phyloP scores from a whole-genome alignment of 345 rosid genomes.

The Leavenworthia alabamica region DNA sequence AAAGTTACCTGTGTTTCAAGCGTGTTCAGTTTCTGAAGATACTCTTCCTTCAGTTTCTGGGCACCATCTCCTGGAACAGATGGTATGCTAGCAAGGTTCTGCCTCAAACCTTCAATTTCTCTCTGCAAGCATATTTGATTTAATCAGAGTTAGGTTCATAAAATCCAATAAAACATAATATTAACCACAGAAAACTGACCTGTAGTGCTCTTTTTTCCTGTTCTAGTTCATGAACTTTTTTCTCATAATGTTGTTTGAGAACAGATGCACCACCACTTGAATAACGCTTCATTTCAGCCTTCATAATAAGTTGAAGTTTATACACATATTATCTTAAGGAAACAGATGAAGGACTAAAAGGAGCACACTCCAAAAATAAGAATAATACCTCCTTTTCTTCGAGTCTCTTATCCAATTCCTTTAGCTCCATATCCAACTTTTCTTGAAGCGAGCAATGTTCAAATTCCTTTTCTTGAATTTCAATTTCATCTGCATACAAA shows the following conservation, averaged over 20 bases:
- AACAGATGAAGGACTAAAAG: constrained; percentile 6
- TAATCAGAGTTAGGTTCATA: background rate
- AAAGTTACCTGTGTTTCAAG: constrained; percentile 77
- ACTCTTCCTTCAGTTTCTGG: constrained; percentile 70
- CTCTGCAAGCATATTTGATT: constrained; percentile 43
- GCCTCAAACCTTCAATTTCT: constrained; percentile 79
- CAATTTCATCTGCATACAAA: constrained; percentile 59
- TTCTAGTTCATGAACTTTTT: constrained; percentile 81
- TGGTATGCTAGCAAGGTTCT: constrained; percentile 64
- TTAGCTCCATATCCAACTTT: constrained; percentile 75
- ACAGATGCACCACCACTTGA: constrained; percentile 65
- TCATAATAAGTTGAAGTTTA: constrained; percentile 12
- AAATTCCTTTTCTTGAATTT: constrained; percentile 65
- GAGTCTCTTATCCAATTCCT: constrained; percentile 80
- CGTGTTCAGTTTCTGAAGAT: constrained; percentile 79
- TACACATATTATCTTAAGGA: background rate
- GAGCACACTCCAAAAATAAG: background rate
- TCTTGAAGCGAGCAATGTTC: constrained; percentile 92
- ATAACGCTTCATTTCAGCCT: constrained; percentile 96
- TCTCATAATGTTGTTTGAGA: constrained; percentile 90
- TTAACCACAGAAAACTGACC: constrained; percentile 39
- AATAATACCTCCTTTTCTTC: constrained; percentile 84
- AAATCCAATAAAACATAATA: background rate
- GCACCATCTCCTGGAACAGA: constrained; percentile 72
- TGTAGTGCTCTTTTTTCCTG: constrained; percentile 73